Conservation (phyloP, 768 basidiomycete genomes). For the Cyathus striatus region DNA sequence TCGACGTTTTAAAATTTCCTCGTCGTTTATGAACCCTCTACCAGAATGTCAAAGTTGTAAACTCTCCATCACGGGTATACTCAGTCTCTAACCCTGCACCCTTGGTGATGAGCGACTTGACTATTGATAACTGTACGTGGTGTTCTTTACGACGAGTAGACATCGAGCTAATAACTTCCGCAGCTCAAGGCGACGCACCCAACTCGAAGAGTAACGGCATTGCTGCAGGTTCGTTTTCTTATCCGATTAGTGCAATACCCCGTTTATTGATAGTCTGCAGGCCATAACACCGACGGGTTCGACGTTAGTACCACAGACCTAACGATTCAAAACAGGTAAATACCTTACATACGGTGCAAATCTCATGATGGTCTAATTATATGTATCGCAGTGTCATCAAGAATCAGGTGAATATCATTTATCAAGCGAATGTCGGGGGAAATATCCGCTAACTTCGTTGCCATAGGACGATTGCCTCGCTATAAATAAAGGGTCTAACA, state of each 20-base stretch:
- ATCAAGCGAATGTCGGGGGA: no score
- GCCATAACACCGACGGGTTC: slow-evolving; percentile 49
- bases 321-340: slow-evolving; percentile 36
- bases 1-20: slow-evolving; percentile 15
- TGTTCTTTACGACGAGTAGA: slow-evolving; percentile 9
- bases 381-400: slow-evolving; percentile 13
- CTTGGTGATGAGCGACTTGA: slow-evolving; percentile 37
- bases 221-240: slow-evolving; percentile 28
- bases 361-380: neutral
- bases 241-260: neutral
- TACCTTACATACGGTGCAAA: neutral
- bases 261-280: slow-evolving; percentile 10
- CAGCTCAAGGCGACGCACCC: slow-evolving; percentile 46
- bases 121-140: slow-evolving; percentile 49
- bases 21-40: no score
- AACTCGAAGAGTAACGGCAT: slow-evolving; percentile 45
- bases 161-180: neutral
- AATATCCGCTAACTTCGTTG: no score
- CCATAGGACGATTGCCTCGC: slow-evolving; percentile 60
- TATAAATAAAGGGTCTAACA: slow-evolving; percentile 37
- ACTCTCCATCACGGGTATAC: slow-evolving; percentile 33
- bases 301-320: slow-evolving; percentile 32
- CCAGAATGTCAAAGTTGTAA: slow-evolving; percentile 35
- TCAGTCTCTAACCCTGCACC: slow-evolving; percentile 34
- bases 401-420: slow-evolving; percentile 34